Conservation (phyloP, 2,329 filamentous ascomycete genomes). For the Fusarium heterosporum region DNA sequence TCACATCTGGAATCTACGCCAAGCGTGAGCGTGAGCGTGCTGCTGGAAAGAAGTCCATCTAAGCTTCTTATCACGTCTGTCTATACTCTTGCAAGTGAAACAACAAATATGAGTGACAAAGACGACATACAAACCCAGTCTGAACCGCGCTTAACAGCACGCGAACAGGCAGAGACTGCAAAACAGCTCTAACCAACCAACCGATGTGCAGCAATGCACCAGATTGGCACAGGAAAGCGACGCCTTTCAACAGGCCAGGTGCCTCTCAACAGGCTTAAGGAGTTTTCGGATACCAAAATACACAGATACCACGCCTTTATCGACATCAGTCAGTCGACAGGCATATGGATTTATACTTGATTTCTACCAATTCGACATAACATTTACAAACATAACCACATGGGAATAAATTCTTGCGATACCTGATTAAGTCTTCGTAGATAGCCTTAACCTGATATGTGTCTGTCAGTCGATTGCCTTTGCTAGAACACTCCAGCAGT, state of each 20-base stretch:
- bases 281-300: constrained; percentile 35
- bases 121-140: neutral
- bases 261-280: constrained; percentile 48
- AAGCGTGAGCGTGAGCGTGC: constrained; percentile 77
- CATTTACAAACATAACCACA: constrained; percentile 22
- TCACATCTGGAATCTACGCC: constrained; percentile 91
- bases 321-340: constrained; percentile 34
- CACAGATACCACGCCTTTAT: constrained; percentile 30
- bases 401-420: neutral
- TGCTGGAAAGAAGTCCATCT: constrained; percentile 66
- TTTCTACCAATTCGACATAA: constrained; percentile 32
- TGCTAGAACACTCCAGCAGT: neutral
- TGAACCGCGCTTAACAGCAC: constrained; percentile 1
- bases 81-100: constrained; percentile 21
- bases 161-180: neutral
- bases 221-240: constrained; percentile 39
- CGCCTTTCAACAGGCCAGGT: constrained; percentile 47
- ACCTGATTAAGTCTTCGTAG: neutral
- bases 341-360: constrained; percentile 24
- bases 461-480: neutral
- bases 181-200: constrained; percentile 18
- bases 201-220: constrained; percentile 28
- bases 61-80: constrained; percentile 33
- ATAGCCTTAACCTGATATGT: too few relatives aligned
- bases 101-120: constrained; percentile 9